Conservation (phyloP, 768 basidiomycete genomes). For the Xerocomellus intermedius region DNA sequence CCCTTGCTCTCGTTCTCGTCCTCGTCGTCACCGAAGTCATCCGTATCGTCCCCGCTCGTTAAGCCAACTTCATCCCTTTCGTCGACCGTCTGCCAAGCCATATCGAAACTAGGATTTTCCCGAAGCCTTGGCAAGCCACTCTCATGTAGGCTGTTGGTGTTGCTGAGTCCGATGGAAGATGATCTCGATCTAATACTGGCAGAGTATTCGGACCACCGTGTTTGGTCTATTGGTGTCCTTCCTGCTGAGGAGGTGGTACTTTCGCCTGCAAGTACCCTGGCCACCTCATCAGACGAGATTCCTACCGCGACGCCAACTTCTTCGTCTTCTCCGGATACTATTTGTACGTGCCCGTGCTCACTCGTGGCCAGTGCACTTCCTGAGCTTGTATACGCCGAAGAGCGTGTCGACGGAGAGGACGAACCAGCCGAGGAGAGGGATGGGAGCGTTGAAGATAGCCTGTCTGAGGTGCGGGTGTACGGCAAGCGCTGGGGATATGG, state of each 20-base stretch:
- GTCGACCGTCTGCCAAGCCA: slow-evolving; percentile 71
- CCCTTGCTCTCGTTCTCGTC: slow-evolving; percentile 50
- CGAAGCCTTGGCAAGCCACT: slow-evolving; percentile 44
- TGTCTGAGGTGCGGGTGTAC: slow-evolving; percentile 38
- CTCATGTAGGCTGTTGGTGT: slow-evolving; percentile 42
- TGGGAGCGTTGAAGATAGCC: slow-evolving; percentile 43
- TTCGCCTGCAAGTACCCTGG: slow-evolving; percentile 59
- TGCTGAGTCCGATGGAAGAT: slow-evolving; percentile 57
- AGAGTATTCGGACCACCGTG: slow-evolving; percentile 76
- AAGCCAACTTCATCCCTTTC: slow-evolving; percentile 65
- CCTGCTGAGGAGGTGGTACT: slow-evolving; percentile 42
- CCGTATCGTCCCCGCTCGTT: slow-evolving; percentile 53
- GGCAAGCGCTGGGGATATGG: slow-evolving; percentile 63
- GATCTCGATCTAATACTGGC: slow-evolving; percentile 65
- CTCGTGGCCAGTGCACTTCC: slow-evolving; percentile 59
- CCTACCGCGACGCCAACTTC: slow-evolving; percentile 51
- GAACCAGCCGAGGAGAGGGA: slow-evolving; percentile 71
- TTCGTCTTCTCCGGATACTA: slow-evolving; percentile 60
- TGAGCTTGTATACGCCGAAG: slow-evolving; percentile 74
- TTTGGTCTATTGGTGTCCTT: slow-evolving; percentile 57
- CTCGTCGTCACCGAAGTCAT: slow-evolving; percentile 51
- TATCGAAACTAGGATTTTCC: slow-evolving; percentile 73
- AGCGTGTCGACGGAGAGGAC: slow-evolving; percentile 68
- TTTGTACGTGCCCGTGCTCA: slow-evolving; percentile 65
- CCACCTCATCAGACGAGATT: slow-evolving; percentile 65